Evolutionary conservation across 345 rosid genomes (phyloP), one percentile per base, ranked within the genome.

Genomic region (Hibiscus mutabilis): DNA sequence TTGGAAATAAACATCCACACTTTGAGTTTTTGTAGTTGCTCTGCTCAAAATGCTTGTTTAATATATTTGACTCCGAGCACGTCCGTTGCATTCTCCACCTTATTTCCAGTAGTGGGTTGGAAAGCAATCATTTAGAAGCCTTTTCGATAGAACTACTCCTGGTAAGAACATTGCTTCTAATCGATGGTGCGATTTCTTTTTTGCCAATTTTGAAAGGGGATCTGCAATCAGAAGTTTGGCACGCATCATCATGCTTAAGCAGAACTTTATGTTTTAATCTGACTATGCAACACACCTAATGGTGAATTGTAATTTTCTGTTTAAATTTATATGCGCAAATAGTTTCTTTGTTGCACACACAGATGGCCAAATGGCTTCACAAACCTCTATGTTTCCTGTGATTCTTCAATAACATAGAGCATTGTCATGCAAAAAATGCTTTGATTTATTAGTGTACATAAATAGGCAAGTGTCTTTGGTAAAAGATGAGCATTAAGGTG

Each of bases 21-120:
- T 78, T 72, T 59, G 93, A 94, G 63, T 87, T 94, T 83, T 78
- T 94, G 47, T 77, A 75, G 55, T 53, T 76, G 15, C 91, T 94
- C 52, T 83, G 88, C 68, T 79, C 86, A 68, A 90, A 19, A 82
- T 94, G 96, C 85, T 75, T 84, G 61, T 82, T 82, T 70, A 86
- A 79, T 79, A 83, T 94, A 81, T 91, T 91, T 47, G 76, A 86
- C 82, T 83, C 87, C 27, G 96, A 91, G 84, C 84, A 82, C 76
- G 87, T 88, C 16, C 49, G 59, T 58, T 85, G 83, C 79, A 84
- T 88, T 78, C 73, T 94, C 63, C 78, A 85, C 70, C 79, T 77
- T 76, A 83, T 91, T 71, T 85, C 84, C 71, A 74, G 75, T 73
- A 73, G 72, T 60, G 72, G 60, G 61, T 69, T 73, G 62, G 82